Conservation (phyloP, 2,329 filamentous ascomycete species). For the Teratosphaeria nubilosa region DNA sequence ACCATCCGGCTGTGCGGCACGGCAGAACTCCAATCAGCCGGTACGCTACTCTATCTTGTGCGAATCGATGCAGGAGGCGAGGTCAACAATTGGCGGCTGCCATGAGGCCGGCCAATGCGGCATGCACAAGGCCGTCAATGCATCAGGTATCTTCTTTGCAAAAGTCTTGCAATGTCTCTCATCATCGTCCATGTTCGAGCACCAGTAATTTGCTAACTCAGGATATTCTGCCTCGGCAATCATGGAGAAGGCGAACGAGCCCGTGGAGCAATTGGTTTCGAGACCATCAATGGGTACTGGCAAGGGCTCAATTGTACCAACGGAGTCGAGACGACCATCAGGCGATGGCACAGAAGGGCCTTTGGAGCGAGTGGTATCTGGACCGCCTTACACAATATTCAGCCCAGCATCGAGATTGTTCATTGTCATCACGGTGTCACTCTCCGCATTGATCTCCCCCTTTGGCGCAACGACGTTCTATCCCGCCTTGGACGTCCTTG, state of each 20-base stretch:
- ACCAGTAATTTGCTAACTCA: not conserved
- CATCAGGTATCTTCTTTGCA: not conserved
- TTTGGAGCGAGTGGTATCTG: not conserved
- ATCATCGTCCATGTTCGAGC: not conserved
- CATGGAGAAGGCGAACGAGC: not conserved
- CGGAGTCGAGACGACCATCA: not conserved
- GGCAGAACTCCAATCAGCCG: not conserved
- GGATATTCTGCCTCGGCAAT: not conserved
- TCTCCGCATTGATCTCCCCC: slow-evolving; percentile 20
- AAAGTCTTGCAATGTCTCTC: not conserved
- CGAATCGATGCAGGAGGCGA: not conserved
- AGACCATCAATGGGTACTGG: not conserved
- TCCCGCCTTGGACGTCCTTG: slow-evolving; percentile 42
- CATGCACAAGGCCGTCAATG: not conserved
- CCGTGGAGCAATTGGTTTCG: not conserved
- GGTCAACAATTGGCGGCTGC: not conserved
- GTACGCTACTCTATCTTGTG: not conserved
- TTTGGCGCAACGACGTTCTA: slow-evolving; percentile 41
- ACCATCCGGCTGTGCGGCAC: not conserved
- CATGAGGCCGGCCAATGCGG: not conserved
- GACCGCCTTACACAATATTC: slow-evolving; percentile 20
- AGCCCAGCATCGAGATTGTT: slow-evolving; percentile 16
- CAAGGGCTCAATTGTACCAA: not conserved
- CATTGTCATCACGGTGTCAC: slow-evolving; percentile 18
- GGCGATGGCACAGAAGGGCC: not conserved